Base-by-base conservation (phyloP, 2,329 filamentous ascomycete genomes). In the Hypoxylon sp. region DNA sequence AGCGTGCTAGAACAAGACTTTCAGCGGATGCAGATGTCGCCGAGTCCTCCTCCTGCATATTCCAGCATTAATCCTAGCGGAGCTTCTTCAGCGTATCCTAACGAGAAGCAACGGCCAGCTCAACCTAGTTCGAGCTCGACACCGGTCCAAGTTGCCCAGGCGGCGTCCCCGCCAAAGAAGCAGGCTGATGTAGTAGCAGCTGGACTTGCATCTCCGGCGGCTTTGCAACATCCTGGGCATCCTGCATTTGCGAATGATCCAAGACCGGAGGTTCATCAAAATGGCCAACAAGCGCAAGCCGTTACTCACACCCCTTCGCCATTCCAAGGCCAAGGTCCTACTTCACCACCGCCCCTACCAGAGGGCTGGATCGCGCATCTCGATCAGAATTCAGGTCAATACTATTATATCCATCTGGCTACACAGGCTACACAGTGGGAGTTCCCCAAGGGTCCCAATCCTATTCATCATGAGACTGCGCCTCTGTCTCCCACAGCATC, bases 341-440 rank as follows among this genome's bases (percentile, higher is more conserved):
- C 91, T 25, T 97, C 94, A 14, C 96, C 96, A 32, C 96, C 96
- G 21, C 96, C 95, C 2, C 85, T 99, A 14, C 96, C 96, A 5
- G 96, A 99, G 81, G 96, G 96, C 34, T 99, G 96, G 96, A 98
- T 99, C 75, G 93, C 96, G 19, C 96, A 98, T 79, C 85, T 98
- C 3, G 96, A 99, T 78, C 92, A 93, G 72, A 97, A 92, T 77
- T 98, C 95, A 1, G 96, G 96, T 1, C 95, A 98, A 77, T 99
- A 98, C 80, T 99, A 99, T 80, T 99, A 99, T 76, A 99, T 99
- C 65, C 96, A 99, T 79, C 86, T 99, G 30, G 92, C 94, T 1
- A 94, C 93, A 0, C 96, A 98, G 77, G 93, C 94, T 2, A 99
- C 96, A 0, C 96, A 99, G 78, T 99, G 96, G 96, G 96, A 99